Conservation (phyloP, 768 basidiomycete species). For the Lentinula boryana region DNA sequence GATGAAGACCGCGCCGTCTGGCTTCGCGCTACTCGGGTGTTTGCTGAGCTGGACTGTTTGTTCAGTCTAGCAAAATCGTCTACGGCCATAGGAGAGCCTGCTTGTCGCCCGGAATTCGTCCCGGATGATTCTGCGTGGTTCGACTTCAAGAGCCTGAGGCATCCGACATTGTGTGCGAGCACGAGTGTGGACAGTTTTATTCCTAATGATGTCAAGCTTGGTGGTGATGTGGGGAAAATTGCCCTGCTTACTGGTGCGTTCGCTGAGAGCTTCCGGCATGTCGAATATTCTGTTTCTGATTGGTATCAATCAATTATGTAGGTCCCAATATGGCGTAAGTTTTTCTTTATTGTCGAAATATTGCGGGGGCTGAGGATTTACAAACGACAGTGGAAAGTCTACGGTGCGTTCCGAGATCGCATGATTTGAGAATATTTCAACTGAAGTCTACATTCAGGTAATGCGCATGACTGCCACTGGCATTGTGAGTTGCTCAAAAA, state of each 20-base stretch:
- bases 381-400: slow-evolving; percentile 58
- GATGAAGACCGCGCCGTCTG: slow-evolving; percentile 75
- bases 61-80: slow-evolving; percentile 90
- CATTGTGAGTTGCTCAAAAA: slow-evolving; percentile 45
- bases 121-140: slow-evolving; percentile 60
- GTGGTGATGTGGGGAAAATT: slow-evolving; percentile 68
- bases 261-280: neutral
- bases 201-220: slow-evolving; percentile 87
- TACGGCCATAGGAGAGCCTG: slow-evolving; percentile 83
- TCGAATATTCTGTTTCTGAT: neutral
- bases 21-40: slow-evolving; percentile 77
- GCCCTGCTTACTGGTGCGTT: slow-evolving; percentile 77
- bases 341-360: neutral
- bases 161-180: slow-evolving; percentile 77
- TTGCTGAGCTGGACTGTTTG: slow-evolving; percentile 95
- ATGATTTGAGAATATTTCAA: neutral
- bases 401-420: slow-evolving; percentile 37
- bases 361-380: slow-evolving; percentile 1
- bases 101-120: slow-evolving; percentile 87
- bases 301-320: slow-evolving; percentile 18
- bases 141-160: slow-evolving; percentile 86
- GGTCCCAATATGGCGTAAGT: slow-evolving; percentile 87
- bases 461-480: slow-evolving; percentile 97
- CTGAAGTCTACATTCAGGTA: slow-evolving; percentile 30
- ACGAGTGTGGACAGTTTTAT: slow-evolving; percentile 71